phyloP scores from a whole-genome alignment of 2,329 filamentous ascomycete species.

The Cryphonectria naterciae region DNA sequence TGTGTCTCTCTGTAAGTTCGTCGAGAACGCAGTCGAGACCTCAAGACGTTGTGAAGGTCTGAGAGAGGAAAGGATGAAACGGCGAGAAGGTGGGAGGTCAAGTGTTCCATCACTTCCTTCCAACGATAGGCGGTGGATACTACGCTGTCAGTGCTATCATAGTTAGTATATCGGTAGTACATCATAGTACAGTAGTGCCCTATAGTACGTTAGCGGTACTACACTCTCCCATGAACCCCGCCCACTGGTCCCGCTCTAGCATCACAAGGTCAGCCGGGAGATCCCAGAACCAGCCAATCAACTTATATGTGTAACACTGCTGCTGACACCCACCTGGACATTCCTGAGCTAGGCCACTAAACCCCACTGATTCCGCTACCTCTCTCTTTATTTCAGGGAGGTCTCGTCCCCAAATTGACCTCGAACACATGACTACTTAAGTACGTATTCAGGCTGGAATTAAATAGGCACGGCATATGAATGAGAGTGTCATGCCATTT shows the following conservation, averaged over 20 bases:
- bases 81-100: not conserved
- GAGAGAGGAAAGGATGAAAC: not conserved
- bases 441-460: not conserved
- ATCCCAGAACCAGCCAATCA: not conserved
- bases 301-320: not conserved
- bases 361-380: too few species aligned
- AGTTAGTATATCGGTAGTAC: not conserved
- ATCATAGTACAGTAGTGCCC: not conserved
- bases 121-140: not conserved
- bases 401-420: too few species aligned
- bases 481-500: not conserved
- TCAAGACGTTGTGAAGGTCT: too few species aligned
- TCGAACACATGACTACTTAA: too few species aligned
- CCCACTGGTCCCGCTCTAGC: not conserved
- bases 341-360: not conserved
- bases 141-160: not conserved
- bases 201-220: not conserved
- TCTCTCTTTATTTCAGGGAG: too few species aligned
- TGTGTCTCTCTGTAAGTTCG: not conserved
- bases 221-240: not conserved
- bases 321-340: not conserved
- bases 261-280: not conserved
- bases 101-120: not conserved
- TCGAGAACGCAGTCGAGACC: not conserved
- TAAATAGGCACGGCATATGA: not conserved